These are phyloP conservation scores for Leishmania martiniquensis DNA, from an alignment of 208 protist genomes.

Conservation along the genomic window DNA sequence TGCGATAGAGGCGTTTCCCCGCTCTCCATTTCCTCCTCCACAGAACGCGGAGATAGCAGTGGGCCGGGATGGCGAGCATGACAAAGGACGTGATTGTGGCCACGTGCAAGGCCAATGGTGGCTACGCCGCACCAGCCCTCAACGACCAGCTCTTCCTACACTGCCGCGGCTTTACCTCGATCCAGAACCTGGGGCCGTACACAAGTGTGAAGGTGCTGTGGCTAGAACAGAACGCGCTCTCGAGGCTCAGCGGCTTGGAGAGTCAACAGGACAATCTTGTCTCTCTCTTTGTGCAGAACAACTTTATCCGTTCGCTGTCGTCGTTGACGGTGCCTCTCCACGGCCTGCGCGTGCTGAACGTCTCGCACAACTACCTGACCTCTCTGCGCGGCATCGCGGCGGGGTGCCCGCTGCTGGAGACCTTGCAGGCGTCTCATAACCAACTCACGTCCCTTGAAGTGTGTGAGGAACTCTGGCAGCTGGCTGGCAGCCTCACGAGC, in stretches of 20 bases:
- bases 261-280: constrained; percentile 55
- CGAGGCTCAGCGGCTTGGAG: constrained; percentile 81
- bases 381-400: constrained; percentile 60
- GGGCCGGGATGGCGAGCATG: constrained; percentile 73
- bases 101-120: constrained; percentile 85
- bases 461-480: constrained; percentile 75
- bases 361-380: constrained; percentile 79
- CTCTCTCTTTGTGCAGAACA: constrained; percentile 95
- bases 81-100: constrained; percentile 77
- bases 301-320: constrained; percentile 77
- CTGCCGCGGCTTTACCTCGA: constrained; percentile 88
- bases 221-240: constrained; percentile 94
- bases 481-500: constrained; percentile 77
- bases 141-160: constrained; percentile 94
- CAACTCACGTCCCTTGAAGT: constrained; percentile 68
- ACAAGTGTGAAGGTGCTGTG: constrained; percentile 92
- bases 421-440: constrained; percentile 77
- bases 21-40: neutral
- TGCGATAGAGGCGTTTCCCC: neutral
- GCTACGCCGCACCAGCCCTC: constrained; percentile 81
- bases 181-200: constrained; percentile 91
- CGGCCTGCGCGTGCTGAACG: constrained; percentile 85
- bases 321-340: constrained; percentile 44
- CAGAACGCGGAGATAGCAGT: neutral
- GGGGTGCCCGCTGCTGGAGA: constrained; percentile 62